Conservation (phyloP, 768 basidiomycete genomes). For the Suillus discolor region DNA sequence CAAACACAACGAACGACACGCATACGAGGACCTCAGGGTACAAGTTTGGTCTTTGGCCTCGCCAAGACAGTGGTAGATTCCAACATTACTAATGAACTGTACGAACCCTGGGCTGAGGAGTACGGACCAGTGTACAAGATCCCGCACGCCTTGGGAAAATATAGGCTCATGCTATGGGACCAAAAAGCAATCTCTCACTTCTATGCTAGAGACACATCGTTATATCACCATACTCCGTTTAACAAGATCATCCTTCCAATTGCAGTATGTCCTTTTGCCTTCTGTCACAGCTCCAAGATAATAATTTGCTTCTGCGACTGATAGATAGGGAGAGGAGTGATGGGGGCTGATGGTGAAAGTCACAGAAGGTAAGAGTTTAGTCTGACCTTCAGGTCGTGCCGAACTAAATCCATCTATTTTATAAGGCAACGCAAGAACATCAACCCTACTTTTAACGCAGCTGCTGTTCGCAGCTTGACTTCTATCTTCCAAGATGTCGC, state of each 20-base stretch:
- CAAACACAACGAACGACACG: neutral
- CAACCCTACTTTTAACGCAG: no score
- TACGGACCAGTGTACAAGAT: neutral
- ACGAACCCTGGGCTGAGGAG: neutral
- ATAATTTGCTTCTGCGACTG: no score
- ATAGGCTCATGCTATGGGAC: neutral
- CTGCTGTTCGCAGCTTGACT: no score
- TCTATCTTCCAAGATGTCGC: conserved; percentile 53
- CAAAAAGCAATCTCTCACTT: neutral
- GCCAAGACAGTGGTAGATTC: neutral
- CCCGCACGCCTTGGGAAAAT: neutral
- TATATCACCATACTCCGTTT: neutral
- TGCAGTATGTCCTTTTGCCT: neutral
- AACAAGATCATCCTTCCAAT: neutral
- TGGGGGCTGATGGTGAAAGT: no score
- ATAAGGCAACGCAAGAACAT: no score
- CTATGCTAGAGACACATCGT: neutral
- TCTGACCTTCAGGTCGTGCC: no score
- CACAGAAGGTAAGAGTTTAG: no score
- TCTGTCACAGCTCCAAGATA: no score
- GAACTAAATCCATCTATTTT: no score
- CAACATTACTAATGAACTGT: neutral
- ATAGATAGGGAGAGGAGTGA: no score
- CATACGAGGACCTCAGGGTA: neutral
- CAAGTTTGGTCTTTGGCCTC: neutral